Conservation (phyloP, 73 alveolate species). For the Tetrahymena elliotti region DNA sequence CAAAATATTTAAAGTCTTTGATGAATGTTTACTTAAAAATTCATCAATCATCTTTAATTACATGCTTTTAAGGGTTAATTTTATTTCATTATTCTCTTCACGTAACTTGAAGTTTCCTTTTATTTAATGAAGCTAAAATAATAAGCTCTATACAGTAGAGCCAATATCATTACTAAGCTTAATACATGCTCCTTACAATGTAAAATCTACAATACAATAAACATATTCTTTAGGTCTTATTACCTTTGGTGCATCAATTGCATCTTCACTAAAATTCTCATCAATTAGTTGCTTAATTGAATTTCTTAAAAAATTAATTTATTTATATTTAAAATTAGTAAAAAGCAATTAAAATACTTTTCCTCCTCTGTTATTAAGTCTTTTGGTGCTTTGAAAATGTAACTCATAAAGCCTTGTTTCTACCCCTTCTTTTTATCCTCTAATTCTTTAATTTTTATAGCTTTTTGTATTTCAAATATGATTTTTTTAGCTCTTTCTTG, state of each 20-base stretch:
- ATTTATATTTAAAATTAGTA: neutral
- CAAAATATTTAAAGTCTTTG: neutral
- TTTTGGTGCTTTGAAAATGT: neutral
- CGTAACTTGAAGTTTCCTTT: neutral
- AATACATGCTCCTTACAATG: neutral
- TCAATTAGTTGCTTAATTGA: neutral
- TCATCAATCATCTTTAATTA: neutral
- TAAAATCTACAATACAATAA: neutral
- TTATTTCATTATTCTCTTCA: neutral
- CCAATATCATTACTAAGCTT: neutral
- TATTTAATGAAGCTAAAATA: neutral
- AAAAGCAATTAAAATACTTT: neutral
- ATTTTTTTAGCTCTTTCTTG: neutral
- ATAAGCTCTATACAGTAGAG: neutral
- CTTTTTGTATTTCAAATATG: neutral
- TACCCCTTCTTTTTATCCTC: neutral
- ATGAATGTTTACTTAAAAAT: neutral
- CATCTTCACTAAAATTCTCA: neutral
- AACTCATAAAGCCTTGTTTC: neutral
- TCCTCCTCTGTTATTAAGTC: neutral
- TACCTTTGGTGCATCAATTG: neutral
- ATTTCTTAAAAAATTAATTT: neutral
- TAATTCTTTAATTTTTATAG: neutral
- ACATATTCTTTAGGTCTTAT: neutral
- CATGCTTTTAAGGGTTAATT: neutral